Evolutionary conservation across 1,284 basidiomycete species (phyloP).

Genomic region (Cutaneotrichosporon cutaneum): DNA sequence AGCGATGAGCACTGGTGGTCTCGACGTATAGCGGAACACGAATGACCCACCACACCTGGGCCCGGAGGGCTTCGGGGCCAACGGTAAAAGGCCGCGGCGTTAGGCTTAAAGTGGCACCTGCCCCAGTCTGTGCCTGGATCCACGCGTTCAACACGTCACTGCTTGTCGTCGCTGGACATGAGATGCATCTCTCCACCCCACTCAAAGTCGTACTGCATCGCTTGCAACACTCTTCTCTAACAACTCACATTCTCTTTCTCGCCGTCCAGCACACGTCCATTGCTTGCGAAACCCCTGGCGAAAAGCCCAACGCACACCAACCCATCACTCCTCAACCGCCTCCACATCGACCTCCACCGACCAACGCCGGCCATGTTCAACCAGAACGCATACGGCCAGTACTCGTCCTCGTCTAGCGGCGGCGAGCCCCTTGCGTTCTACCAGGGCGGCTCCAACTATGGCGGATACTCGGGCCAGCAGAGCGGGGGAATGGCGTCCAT

Average conservation of each 20-base stretch:
- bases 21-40: constrained; percentile 1
- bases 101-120: not conserved
- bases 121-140: not conserved
- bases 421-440: constrained; percentile 49
- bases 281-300: not conserved
- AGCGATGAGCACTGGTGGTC: constrained; percentile 12
- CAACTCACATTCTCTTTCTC: not conserved
- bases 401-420: constrained; percentile 11
- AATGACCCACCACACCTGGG: not conserved
- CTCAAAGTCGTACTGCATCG: not conserved
- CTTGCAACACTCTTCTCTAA: not conserved
- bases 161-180: not conserved
- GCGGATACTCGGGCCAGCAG: constrained; percentile 8
- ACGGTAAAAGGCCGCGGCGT: constrained; percentile 1
- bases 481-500: constrained; percentile 10
- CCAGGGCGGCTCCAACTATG: constrained; percentile 24
- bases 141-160: constrained; percentile 12
- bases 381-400: constrained; percentile 31
- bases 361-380: constrained; percentile 25
- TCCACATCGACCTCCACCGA: constrained; percentile 11
- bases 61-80: not conserved
- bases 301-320: not conserved
- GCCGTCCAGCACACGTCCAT: not conserved
- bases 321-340: not conserved
- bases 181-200: not conserved